These are phyloP conservation scores for Scheffersomyces lignosus DNA, from an alignment of 805 yeast genomes.

Conservation along the genomic window DNA sequence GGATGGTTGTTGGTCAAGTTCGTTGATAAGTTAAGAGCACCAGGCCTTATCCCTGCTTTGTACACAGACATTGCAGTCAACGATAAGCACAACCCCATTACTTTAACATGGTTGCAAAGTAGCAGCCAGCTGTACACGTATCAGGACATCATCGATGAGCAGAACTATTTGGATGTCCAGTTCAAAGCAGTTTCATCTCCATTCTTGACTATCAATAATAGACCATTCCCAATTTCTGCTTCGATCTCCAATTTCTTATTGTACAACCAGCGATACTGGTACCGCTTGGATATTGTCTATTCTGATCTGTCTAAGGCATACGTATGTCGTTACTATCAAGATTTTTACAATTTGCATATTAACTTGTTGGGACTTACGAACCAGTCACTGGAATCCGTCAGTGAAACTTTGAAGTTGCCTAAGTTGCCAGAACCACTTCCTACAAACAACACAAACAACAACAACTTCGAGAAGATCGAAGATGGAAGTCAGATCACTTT, in stretches of 20 bases:
- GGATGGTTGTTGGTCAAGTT: slow-evolving; percentile 61
- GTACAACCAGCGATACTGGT: slow-evolving; percentile 50
- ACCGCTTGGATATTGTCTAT: slow-evolving; percentile 43
- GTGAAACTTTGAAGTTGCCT: slow-evolving; percentile 28
- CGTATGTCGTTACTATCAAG: slow-evolving; percentile 51
- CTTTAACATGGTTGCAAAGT: slow-evolving; percentile 34
- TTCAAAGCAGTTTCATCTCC: slow-evolving; percentile 22
- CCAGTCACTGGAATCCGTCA: slow-evolving; percentile 8
- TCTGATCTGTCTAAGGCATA: slow-evolving; percentile 36
- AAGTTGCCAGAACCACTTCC: slow-evolving; percentile 50
- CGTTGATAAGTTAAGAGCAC: slow-evolving; percentile 43
- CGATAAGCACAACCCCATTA: slow-evolving; percentile 38
- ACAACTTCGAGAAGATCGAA: slow-evolving; percentile 3
- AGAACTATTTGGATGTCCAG: slow-evolving; percentile 27
- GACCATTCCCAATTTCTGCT: slow-evolving; percentile 32
- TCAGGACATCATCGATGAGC: slow-evolving; percentile 11
- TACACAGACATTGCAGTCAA: slow-evolving; percentile 49
- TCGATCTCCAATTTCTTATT: slow-evolving; percentile 41
- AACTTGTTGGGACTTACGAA: slow-evolving; percentile 22
- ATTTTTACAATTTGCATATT: slow-evolving; percentile 48
- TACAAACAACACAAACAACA: slow-evolving; percentile 19
- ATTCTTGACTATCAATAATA: slow-evolving; percentile 29
- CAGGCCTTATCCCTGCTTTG: slow-evolving; percentile 55
- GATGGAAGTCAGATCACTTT: slow-evolving; percentile 13
- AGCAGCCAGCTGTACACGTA: slow-evolving; percentile 1